Evolutionary conservation across 495 filamentous ascomycete genomes (phyloP).

Genomic region (Sordaria brevicollis): DNA sequence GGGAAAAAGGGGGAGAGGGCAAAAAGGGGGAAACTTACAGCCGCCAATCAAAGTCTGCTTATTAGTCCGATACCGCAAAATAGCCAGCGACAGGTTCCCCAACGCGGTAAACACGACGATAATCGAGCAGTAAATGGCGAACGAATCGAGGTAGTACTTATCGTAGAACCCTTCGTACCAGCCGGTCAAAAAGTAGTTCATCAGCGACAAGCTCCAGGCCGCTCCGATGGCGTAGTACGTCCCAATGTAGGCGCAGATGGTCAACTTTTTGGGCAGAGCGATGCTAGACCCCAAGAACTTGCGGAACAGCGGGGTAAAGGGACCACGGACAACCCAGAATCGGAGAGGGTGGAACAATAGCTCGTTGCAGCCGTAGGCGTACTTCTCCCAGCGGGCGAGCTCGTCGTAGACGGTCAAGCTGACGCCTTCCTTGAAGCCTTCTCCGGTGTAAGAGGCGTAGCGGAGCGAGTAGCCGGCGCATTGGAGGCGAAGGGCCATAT

Average conservation of each 20-base stretch:
- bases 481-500: constrained; percentile 63
- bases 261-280: constrained; percentile 53
- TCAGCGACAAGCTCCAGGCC: constrained; percentile 53
- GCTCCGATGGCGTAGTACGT: constrained; percentile 66
- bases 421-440: constrained; percentile 65
- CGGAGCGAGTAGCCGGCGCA: constrained; percentile 52
- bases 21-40: constrained; percentile 17
- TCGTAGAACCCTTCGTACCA: constrained; percentile 49
- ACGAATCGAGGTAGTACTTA: constrained; percentile 52
- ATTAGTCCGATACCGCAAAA: constrained; percentile 43
- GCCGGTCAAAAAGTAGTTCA: constrained; percentile 56
- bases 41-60: constrained; percentile 27
- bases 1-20: not conserved
- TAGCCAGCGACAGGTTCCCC: constrained; percentile 40
- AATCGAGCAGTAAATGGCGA: constrained; percentile 48
- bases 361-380: constrained; percentile 67
- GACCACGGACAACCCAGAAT: constrained; percentile 45
- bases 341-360: constrained; percentile 43
- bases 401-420: constrained; percentile 70
- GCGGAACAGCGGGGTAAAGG: constrained; percentile 56
- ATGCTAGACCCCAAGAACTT: constrained; percentile 49
- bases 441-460: constrained; percentile 50
- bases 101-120: constrained; percentile 48
- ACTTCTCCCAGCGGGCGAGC: constrained; percentile 66
- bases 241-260: constrained; percentile 64